These are phyloP conservation scores for Juglanconis juglandina DNA, from an alignment of 2,329 filamentous ascomycete genomes.

Conservation along the genomic window DNA sequence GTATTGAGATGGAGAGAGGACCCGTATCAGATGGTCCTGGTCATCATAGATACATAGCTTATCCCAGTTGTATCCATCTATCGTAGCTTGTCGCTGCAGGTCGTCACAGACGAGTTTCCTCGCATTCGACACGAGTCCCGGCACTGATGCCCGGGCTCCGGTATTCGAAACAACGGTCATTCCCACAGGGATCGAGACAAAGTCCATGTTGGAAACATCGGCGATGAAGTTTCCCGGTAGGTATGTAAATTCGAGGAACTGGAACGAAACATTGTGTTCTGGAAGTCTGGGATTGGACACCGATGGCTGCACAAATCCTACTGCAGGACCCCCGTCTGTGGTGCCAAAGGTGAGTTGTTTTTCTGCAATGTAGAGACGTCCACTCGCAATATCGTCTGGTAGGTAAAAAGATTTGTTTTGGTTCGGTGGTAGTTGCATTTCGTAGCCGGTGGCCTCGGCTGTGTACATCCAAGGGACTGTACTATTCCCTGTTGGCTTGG, in stretches of 20 bases:
- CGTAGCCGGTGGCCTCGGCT: background rate
- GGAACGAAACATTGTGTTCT: slow-evolving; percentile 5
- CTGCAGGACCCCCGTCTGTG: background rate
- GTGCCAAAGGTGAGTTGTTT: slow-evolving; percentile 1
- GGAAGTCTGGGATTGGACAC: background rate
- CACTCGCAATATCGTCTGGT: slow-evolving; percentile 1
- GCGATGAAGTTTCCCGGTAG: background rate
- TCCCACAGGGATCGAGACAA: slow-evolving; percentile 3
- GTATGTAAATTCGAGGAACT: slow-evolving; percentile 12
- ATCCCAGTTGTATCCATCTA: background rate
- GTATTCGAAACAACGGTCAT: background rate
- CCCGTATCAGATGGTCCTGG: background rate
- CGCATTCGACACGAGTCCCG: background rate
- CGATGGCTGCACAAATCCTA: slow-evolving; percentile 7
- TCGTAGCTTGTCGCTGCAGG: background rate
- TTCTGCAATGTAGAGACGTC: slow-evolving; percentile 5
- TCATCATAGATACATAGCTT: background rate
- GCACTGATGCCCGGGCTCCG: background rate
- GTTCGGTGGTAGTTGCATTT: background rate
- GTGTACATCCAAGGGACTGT: background rate
- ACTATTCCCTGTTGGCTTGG: background rate
- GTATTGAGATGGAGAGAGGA: slow-evolving; percentile 7
- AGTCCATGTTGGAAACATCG: slow-evolving; percentile 6
- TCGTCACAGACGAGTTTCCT: background rate
- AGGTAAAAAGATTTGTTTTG: background rate